A percentile compares a stretch with the other conserved stretches of the same genome.
These are phyloP conservation scores for Porodaedalea pini DNA, from an alignment of 1,284 basidiomycete species.

Conservation along the genomic window DNA sequence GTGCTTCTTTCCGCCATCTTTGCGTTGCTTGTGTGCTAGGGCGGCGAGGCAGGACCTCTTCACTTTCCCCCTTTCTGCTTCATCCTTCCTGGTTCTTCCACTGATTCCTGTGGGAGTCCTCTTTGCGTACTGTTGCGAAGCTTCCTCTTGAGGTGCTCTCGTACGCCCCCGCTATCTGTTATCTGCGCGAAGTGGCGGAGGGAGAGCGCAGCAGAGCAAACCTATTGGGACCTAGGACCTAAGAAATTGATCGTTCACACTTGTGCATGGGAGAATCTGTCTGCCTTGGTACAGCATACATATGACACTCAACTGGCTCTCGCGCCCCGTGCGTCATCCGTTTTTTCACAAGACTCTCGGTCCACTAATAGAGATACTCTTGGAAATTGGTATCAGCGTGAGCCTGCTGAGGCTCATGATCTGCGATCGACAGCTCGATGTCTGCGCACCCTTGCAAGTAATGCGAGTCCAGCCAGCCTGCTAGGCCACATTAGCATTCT, in stretches of 20 bases:
- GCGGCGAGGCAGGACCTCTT: neutral
- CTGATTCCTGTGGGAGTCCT: neutral
- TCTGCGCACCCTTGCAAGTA: too few species aligned
- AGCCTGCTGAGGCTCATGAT: too few species aligned
- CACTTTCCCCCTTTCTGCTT: neutral
- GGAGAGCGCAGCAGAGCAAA: neutral
- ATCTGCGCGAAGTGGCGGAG: slow-evolving; percentile 1
- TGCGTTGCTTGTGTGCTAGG: neutral
- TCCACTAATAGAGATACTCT: neutral
- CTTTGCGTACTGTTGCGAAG: neutral
- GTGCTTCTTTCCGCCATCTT: too few species aligned
- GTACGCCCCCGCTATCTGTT: neutral
- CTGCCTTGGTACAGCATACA: neutral
- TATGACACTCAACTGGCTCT: neutral
- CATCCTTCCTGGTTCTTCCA: neutral
- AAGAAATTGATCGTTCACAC: neutral
- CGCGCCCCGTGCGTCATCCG: neutral
- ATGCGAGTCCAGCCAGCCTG: too few species aligned
- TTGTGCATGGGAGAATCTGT: slow-evolving; percentile 1
- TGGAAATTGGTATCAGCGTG: neutral
- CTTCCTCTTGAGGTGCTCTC: neutral
- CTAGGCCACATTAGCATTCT: too few species aligned
- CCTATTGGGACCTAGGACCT: neutral
- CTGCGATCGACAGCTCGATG: too few species aligned
- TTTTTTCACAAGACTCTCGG: neutral